A percentile compares a stretch with the other conserved stretches of the same genome.
phyloP scores from a whole-genome alignment of 179 eudicot genomes.

The Nepenthes alata region DNA sequence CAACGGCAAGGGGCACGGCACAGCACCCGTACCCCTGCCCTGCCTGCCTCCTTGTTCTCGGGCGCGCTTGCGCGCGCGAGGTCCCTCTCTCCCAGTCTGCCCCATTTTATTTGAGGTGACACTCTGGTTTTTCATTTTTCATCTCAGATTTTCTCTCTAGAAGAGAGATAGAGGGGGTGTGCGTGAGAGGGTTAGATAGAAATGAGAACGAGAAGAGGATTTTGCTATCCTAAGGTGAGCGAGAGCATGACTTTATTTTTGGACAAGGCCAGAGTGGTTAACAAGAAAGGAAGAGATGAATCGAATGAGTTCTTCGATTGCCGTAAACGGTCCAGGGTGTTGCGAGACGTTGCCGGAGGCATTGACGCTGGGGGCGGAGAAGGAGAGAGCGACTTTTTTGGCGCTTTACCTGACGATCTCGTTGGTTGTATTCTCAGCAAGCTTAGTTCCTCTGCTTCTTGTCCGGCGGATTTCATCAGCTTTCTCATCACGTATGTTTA shows the following conservation, averaged over 20 bases:
- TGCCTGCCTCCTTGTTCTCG: too few relatives aligned
- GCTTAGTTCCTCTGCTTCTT: constrained; percentile 39
- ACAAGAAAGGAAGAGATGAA: constrained; percentile 5
- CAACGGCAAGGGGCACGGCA: too few relatives aligned
- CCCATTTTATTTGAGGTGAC: constrained; percentile 7
- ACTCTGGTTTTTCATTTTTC: constrained; percentile 5
- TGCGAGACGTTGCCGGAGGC: constrained; percentile 9
- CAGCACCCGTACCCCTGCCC: too few relatives aligned
- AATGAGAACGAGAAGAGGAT: constrained; percentile 59
- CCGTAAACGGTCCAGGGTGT: constrained; percentile 23
- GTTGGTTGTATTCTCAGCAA: constrained; percentile 35
- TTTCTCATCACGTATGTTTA: constrained; percentile 42
- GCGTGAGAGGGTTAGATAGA: constrained; percentile 6
- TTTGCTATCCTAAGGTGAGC: constrained; percentile 21
- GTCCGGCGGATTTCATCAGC: constrained; percentile 51
- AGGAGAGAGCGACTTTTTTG: constrained; percentile 31
- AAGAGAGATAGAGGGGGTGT: background rate
- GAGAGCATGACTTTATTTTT: background rate
- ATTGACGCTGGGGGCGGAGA: constrained; percentile 5
- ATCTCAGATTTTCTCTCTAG: background rate
- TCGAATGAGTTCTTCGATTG: constrained; percentile 5
- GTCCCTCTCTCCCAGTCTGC: background rate
- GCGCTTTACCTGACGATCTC: constrained; percentile 53
- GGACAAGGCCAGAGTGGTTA: constrained; percentile 2
- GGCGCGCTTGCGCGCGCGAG: too few relatives aligned